Base-by-base conservation (phyloP, 2,329 filamentous ascomycete genomes). In the Thielaviopsis punctulata region DNA sequence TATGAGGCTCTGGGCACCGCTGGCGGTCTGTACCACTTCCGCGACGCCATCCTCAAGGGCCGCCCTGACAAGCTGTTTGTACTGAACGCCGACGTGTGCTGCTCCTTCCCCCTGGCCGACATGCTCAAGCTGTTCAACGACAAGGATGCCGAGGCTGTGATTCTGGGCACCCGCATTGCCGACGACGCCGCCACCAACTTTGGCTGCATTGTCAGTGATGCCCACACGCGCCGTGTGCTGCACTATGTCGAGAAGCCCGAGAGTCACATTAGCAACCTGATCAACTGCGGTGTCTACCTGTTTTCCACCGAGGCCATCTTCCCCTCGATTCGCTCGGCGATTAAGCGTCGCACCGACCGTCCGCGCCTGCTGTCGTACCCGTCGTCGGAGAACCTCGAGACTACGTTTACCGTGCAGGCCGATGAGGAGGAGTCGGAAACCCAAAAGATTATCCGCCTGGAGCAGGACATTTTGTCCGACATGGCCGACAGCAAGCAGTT, bases 171-270 rank as follows among this genome's bases (percentile, higher is more conserved):
- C 41, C 77, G 88, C 52, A 87, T 96, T 54, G 81, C 80, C 64
- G 86, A 93, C 63, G 90, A 96, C 53, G 85, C 89, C 19, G 90
- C 92, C 27, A 84, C 79, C 61, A 96, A 96, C 74, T 98, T 96
- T 65, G 92, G 92, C 57, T 98, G 92, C 75, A 94, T 96, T 63
- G 92, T 96, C 53, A 92, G 86, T 52, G 92, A 98, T 67, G 73
- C 84, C 44, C 87, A 95, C 70, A 94, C 86, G 58, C 89, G 90
- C 66, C 87, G 90, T 59, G 92, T 98, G 45, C 81, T 96, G 56
- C 92, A 98, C 72, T 96, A 98, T 70, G 92, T 98, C 65, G 92
- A 96, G 77, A 96, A 96, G 74, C 92, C 92, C 59, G 90, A 98
- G 69, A 88, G 85, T 52, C 86, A 94, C 68, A 95, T 98, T 68